These are phyloP conservation scores for Lindgomyces ingoldianus DNA, from an alignment of 495 filamentous ascomycete genomes.

Conservation along the genomic window DNA sequence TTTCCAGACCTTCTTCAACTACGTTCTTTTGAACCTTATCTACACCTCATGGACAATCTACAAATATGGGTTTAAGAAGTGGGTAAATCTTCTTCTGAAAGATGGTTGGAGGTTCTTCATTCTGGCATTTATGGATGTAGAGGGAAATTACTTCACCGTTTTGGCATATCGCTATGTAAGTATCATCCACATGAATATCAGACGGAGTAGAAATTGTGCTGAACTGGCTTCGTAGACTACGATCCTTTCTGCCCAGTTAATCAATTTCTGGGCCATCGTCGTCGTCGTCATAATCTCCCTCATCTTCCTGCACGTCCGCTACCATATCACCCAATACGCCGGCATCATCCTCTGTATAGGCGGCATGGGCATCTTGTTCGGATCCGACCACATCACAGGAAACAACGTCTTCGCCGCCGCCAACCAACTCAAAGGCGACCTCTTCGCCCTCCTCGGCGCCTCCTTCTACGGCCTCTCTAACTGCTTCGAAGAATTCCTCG, in stretches of 20 bases:
- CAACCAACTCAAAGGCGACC: slow-evolving; percentile 86
- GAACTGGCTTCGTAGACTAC: slow-evolving; percentile 54
- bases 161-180: slow-evolving; percentile 78
- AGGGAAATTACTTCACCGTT: slow-evolving; percentile 97
- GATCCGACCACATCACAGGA: slow-evolving; percentile 80
- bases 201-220: background rate
- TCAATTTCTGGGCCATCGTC: slow-evolving; percentile 99
- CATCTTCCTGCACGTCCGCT: slow-evolving; percentile 78
- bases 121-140: slow-evolving; percentile 86
- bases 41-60: slow-evolving; percentile 84
- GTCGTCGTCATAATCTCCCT: slow-evolving; percentile 87
- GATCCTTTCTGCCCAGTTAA: slow-evolving; percentile 85
- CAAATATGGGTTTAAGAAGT: slow-evolving; percentile 74
- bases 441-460: slow-evolving; percentile 86
- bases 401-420: slow-evolving; percentile 60
- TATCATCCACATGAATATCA: background rate
- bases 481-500: slow-evolving; percentile 88
- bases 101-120: slow-evolving; percentile 95
- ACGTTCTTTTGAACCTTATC: slow-evolving; percentile 76
- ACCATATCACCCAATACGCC: slow-evolving; percentile 76
- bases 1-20: slow-evolving; percentile 95
- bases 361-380: slow-evolving; percentile 87
- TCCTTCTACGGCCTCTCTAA: slow-evolving; percentile 91
- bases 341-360: slow-evolving; percentile 91
- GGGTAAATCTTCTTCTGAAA: slow-evolving; percentile 59